Evolutionary conservation across 2,329 filamentous ascomycete species (phyloP).

Genomic region (Trichoderma atroviride): DNA sequence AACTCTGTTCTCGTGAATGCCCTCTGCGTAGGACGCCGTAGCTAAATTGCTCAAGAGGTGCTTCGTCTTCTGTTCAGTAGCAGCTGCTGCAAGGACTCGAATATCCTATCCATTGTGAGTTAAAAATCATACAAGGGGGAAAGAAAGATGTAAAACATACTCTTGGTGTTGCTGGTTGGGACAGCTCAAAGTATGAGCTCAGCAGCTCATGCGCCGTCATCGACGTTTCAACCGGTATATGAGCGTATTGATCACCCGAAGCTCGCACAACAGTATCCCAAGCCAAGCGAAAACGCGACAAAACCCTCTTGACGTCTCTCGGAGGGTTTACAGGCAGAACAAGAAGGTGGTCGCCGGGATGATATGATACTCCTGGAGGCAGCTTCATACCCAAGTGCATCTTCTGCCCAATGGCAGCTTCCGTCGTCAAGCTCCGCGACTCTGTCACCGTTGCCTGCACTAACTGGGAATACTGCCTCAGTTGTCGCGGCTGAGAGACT

Average conservation of each 20-base stretch:
- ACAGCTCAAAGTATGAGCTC: slow-evolving; percentile 68
- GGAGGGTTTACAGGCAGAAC: slow-evolving; percentile 68
- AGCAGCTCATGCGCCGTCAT: slow-evolving; percentile 64
- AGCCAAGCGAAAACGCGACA: slow-evolving; percentile 63
- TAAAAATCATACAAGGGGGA: background rate
- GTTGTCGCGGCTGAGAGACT: slow-evolving; percentile 55
- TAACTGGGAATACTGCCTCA: slow-evolving; percentile 61
- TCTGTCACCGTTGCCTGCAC: slow-evolving; percentile 60
- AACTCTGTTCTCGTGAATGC: slow-evolving; percentile 52
- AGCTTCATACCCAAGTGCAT: slow-evolving; percentile 64
- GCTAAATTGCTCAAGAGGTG: slow-evolving; percentile 43
- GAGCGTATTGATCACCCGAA: slow-evolving; percentile 47
- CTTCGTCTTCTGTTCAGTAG: slow-evolving; percentile 39
- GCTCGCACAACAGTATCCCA: slow-evolving; percentile 63
- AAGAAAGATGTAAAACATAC: slow-evolving; percentile 40
- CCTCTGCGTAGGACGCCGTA: slow-evolving; percentile 43
- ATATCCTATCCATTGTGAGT: slow-evolving; percentile 39
- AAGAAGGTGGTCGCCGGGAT: slow-evolving; percentile 71
- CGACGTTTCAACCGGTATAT: slow-evolving; percentile 54
- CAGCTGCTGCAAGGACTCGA: slow-evolving; percentile 29
- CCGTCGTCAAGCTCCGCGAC: slow-evolving; percentile 51
- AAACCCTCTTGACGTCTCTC: slow-evolving; percentile 60
- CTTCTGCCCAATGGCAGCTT: slow-evolving; percentile 51
- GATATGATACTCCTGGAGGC: slow-evolving; percentile 62
- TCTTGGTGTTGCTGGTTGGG: slow-evolving; percentile 67